These are phyloP conservation scores for Ustilago sp. DNA, from an alignment of 1,284 basidiomycete genomes.

Conservation along the genomic window DNA sequence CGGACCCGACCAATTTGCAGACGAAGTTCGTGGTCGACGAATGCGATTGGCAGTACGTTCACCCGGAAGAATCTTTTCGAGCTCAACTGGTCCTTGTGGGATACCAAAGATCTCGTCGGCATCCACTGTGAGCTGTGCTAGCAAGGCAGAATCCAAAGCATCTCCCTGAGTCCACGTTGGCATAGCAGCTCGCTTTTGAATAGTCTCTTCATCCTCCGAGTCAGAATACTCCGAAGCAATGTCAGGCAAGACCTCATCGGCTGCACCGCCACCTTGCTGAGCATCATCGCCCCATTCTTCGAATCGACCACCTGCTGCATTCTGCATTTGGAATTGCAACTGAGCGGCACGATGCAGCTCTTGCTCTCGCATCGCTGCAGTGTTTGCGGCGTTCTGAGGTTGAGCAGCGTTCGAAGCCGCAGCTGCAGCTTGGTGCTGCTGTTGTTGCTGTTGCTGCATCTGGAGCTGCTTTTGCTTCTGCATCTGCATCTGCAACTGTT, in stretches of 20 bases:
- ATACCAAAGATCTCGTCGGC: constrained; percentile 67
- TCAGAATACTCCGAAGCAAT: constrained; percentile 66
- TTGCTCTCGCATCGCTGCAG: constrained; percentile 36
- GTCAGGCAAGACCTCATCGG: constrained; percentile 54
- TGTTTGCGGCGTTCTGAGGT: constrained; percentile 23
- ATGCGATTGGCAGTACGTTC: constrained; percentile 49
- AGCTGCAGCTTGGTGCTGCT: constrained; percentile 11
- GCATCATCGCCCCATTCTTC: constrained; percentile 36
- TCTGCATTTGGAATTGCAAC: constrained; percentile 38
- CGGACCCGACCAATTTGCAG: constrained; percentile 63
- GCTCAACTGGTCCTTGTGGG: constrained; percentile 59
- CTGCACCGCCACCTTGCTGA: constrained; percentile 22
- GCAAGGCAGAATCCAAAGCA: constrained; percentile 57
- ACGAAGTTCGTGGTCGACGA: constrained; percentile 57
- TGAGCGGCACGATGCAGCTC: constrained; percentile 40
- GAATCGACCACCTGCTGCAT: constrained; percentile 36
- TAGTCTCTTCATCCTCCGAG: constrained; percentile 65
- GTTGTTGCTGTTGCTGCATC: constrained; percentile 29
- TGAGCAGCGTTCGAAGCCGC: constrained; percentile 28
- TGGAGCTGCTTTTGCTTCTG: constrained; percentile 16
- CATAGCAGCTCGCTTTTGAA: constrained; percentile 60
- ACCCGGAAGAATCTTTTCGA: constrained; percentile 62
- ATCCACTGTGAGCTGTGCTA: constrained; percentile 59
- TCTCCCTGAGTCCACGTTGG: constrained; percentile 63
- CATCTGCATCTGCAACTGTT: constrained; percentile 44